Percentiles rank a stretch among this genome's conserved stretches.
phyloP scores from a whole-genome alignment of 2,329 filamentous ascomycete genomes.

The Zymoseptoria crescenta region DNA sequence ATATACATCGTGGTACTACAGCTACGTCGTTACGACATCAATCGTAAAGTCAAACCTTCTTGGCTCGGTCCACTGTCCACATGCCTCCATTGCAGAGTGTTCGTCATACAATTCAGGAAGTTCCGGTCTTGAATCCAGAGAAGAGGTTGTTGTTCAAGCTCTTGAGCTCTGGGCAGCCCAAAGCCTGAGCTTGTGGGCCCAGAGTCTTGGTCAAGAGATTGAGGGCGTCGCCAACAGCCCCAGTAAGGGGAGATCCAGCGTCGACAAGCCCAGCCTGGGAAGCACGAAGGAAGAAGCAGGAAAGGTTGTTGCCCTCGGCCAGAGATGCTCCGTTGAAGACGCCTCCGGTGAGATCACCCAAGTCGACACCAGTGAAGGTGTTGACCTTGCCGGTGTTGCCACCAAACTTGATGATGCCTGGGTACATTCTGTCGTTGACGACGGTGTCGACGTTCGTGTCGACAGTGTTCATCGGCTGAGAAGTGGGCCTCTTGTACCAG shows the following conservation, averaged over 20 bases:
- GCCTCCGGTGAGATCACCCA: slow-evolving; percentile 32
- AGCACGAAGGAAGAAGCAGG: slow-evolving; percentile 28
- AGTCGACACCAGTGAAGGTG: slow-evolving; percentile 28
- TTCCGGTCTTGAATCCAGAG: neutral
- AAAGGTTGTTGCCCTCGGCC: slow-evolving; percentile 27
- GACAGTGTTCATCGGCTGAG: slow-evolving; percentile 20
- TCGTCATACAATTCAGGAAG: neutral
- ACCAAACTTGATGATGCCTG: slow-evolving; percentile 24
- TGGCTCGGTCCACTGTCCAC: neutral
- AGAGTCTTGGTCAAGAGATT: slow-evolving; percentile 8
- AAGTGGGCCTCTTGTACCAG: slow-evolving; percentile 24
- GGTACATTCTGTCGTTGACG: slow-evolving; percentile 13
- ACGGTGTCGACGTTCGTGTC: slow-evolving; percentile 14
- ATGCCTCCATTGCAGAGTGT: neutral
- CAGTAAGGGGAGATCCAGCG: slow-evolving; percentile 15
- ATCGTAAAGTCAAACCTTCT: neutral
- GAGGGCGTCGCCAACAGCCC: slow-evolving; percentile 7
- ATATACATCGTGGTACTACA: neutral
- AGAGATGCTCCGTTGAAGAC: slow-evolving; percentile 32
- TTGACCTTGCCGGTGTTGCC: slow-evolving; percentile 26
- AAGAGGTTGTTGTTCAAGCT: slow-evolving; percentile 14
- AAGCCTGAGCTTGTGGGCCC: slow-evolving; percentile 4
- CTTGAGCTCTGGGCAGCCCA: slow-evolving; percentile 10
- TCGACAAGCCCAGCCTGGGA: slow-evolving; percentile 19
- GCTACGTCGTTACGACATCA: neutral